Base-by-base conservation (phyloP, 371 early-diverging fungal genomes). In the Lichtheimia corymbifera region DNA sequence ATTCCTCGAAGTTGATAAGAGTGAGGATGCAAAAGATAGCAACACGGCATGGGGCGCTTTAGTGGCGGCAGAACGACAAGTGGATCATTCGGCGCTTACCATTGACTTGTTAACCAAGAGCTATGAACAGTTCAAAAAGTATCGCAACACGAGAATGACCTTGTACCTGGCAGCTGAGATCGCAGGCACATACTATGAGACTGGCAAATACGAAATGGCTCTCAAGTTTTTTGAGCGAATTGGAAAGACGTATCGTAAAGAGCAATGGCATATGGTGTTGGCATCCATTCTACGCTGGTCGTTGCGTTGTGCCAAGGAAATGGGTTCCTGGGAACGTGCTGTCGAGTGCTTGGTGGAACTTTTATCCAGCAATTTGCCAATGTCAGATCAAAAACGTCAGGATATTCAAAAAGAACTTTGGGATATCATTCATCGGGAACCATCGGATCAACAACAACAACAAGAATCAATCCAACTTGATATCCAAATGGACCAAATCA, bases 181-280 rank as follows among this genome's bases (percentile, higher is more conserved):
- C 62, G 95, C 94, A 4, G 87, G 90, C 0, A 83, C 89, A 2
- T 93, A 95, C 64, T 88, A 89, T 49, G 79, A 82, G 20, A 80
- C 87, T 15, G 89, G 89, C 9, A 91, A 90, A 68, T 88, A 82
- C 59, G 94, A 92, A 43, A 92, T 93, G 90, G 93, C 94, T 0
- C 75, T 92, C 50, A 92, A 91, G 75, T 90, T 95, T 63, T 95
- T 90, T 74, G 94, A 93, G 50, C 76, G 94, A 6, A 95, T 95
- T 47, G 89, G 88, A 55, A 92, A 90, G 63, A 93, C 92, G 1
- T 95, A 93, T 67, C 84, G 95, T 6, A 93, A 93, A 66, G 95
- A 95, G 61, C 73, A 79, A 35, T 95, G 95, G 95, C 74, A 80
- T 55, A 68, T 80, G 58, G 80, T 95, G 0, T 70, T 93, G 28